phyloP scores from a whole-genome alignment of 768 basidiomycete species.

The Hypholoma sublateritium region DNA sequence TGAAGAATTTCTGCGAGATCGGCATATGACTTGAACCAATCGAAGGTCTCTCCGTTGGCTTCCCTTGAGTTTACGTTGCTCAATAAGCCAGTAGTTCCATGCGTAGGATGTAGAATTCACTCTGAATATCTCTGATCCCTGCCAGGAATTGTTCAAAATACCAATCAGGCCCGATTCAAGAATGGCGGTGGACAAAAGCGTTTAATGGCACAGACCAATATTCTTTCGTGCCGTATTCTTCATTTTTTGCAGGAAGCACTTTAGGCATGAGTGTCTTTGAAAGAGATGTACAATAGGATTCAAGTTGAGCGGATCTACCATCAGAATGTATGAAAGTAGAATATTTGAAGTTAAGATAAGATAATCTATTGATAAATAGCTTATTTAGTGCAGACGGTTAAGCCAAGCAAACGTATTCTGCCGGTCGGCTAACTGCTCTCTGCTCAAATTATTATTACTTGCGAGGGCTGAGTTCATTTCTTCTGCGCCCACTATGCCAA shows the following conservation, averaged over 20 bases:
- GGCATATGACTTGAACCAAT: conserved; percentile 85
- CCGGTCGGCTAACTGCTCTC: no score
- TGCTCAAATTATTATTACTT: neutral
- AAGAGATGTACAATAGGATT: no score
- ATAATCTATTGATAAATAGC: conserved; percentile 1
- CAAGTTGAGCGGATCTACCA: neutral
- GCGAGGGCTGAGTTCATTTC: no score
- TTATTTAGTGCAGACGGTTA: neutral
- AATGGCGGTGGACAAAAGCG: neutral
- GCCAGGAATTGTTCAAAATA: conserved; percentile 4
- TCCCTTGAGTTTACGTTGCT: conserved; percentile 41
- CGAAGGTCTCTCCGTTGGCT: conserved; percentile 58
- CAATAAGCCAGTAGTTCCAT: conserved; percentile 1
- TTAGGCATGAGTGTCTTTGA: conserved; percentile 15
- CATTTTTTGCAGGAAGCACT: conserved; percentile 58
- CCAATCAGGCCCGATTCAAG: neutral
- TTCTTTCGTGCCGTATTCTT: conserved; percentile 64
- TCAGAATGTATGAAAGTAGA: no score
- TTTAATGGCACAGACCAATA: conserved; percentile 56
- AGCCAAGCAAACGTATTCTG: conserved; percentile 9
- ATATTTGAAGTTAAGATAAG: conserved; percentile 1
- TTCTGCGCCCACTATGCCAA: conserved; percentile 42
- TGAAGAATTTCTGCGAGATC: conserved; percentile 67
- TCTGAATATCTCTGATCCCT: conserved; percentile 73
- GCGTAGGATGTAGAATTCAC: conserved; percentile 36